These are phyloP conservation scores for Cardamine chenopodiifolia DNA, from an alignment of 345 rosid genomes.

Conservation along the genomic window DNA sequence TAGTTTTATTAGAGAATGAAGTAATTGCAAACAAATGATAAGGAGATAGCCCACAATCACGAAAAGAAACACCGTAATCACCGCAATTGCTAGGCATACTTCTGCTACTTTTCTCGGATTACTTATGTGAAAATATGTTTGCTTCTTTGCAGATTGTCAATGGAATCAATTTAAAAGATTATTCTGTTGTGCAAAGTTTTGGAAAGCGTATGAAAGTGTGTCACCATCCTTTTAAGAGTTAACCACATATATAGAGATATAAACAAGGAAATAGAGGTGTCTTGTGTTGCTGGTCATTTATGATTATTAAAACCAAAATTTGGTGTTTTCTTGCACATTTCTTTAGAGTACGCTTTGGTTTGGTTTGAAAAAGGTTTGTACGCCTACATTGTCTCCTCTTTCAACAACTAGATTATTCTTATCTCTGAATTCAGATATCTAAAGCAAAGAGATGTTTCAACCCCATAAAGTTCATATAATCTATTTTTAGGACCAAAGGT, in stretches of 20 bases:
- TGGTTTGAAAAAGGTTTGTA: not conserved
- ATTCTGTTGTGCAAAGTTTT: slow-evolving; percentile 17
- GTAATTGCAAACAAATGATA: not conserved
- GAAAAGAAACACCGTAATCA: not conserved
- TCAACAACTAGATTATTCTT: not conserved
- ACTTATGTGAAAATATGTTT: slow-evolving; percentile 12
- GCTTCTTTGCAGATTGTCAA: slow-evolving; percentile 24
- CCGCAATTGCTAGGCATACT: not conserved
- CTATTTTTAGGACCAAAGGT: not conserved
- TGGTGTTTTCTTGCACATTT: slow-evolving; percentile 10
- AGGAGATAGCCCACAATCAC: not conserved
- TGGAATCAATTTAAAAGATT: not conserved
- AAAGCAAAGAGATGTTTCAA: not conserved
- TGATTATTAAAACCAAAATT: not conserved
- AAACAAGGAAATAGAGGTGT: not conserved
- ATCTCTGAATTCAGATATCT: not conserved
- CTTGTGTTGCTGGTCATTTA: not conserved
- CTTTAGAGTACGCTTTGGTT: not conserved
- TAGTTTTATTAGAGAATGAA: slow-evolving; percentile 1
- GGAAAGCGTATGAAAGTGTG: slow-evolving; percentile 5
- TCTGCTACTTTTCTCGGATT: not conserved
- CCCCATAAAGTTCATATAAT: not conserved
- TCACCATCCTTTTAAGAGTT: slow-evolving; percentile 4
- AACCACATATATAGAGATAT: not conserved
- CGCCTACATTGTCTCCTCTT: not conserved